Conservation (phyloP, 2,329 filamentous ascomycete species). For the Claviceps paspali region DNA sequence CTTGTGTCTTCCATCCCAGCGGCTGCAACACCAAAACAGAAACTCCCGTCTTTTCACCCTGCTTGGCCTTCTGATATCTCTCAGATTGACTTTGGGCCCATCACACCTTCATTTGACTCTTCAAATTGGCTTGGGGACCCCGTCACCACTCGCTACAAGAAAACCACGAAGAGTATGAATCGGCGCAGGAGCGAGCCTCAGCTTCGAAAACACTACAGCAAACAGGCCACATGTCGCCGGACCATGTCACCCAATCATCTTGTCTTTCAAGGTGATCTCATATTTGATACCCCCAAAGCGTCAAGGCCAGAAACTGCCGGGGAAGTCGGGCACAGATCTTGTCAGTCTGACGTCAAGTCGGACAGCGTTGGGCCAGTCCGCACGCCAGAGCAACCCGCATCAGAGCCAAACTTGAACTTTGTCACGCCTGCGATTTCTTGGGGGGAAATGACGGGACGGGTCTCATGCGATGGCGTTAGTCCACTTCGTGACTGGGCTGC, state of each 20-base stretch:
- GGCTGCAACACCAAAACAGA: slow-evolving; percentile 10
- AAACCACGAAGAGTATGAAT: slow-evolving; percentile 10
- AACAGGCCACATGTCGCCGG: slow-evolving; percentile 11
- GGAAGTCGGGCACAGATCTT: not conserved
- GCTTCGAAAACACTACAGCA: slow-evolving; percentile 12
- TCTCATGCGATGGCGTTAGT: slow-evolving; percentile 2
- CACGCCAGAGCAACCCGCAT: slow-evolving; percentile 2
- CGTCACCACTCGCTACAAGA: slow-evolving; percentile 10
- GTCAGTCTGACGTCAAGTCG: not conserved
- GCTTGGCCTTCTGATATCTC: slow-evolving; percentile 5
- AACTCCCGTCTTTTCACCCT: slow-evolving; percentile 7
- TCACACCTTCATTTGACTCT: slow-evolving; percentile 14
- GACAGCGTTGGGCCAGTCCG: not conserved
- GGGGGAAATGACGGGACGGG: slow-evolving; percentile 7
- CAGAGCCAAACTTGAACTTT: not conserved
- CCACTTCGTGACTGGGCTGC: slow-evolving; percentile 1
- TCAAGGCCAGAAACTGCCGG: not conserved
- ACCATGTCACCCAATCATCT: slow-evolving; percentile 17
- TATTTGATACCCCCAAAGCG: not conserved
- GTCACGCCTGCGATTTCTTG: slow-evolving; percentile 9
- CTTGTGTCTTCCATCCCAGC: slow-evolving; percentile 11
- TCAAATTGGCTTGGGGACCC: slow-evolving; percentile 14
- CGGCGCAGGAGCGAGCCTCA: slow-evolving; percentile 22
- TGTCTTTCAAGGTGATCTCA: not conserved
- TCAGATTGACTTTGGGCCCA: slow-evolving; percentile 15